Base-by-base conservation (phyloP, 2,329 filamentous ascomycete species). In the Chrysosphaeria jannelii region DNA sequence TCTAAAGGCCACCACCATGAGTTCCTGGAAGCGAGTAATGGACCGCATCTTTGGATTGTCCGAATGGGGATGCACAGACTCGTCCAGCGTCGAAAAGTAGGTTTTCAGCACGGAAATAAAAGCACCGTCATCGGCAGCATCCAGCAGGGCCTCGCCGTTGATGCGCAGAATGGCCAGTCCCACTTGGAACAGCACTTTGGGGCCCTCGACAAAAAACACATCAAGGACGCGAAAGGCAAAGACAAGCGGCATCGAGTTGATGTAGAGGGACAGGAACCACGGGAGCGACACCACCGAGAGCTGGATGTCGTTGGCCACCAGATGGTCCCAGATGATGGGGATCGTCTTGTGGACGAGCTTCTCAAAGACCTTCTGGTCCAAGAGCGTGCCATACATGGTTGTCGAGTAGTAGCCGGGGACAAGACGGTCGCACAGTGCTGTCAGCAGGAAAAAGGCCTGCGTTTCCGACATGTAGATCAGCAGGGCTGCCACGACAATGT, bases 1-100 rank as follows among this genome's bases (percentile, higher is more conserved):
- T 35, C 91, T 93, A 48, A 97, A 97, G 1, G 85, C 85, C 11
- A 93, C 85, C 3, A 97, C 85, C 79, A 97, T 93, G 27, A 97
- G 59, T 42, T 93, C 85, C 37, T 97, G 85, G 40, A 97, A 97
- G 22, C 75, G 63, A 5, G 88, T 97, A 25, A 97, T 85, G 0
- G 79, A 76, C 25, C 81, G 62, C 24, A 93, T 51, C 46, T 93
- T 97, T 3, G 79, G 67, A 31, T 93, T 97, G 39, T 91, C 79
- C 0, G 78, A 91, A 37, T 71, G 79, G 3, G 85, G 85, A 38
- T 97, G 81, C 3, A 85, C 85, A 4, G 79, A 91, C 45, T 93
- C 81, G 39, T 93, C 81, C 6, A 97, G 53, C 19, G 76, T 65
- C 6, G 75, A 64, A 41, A 97, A 97, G 45, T 97, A 97, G 1